Evolutionary conservation across 805 yeast genomes (phyloP).

Genomic region (Tetrapisispora phaffii): DNA sequence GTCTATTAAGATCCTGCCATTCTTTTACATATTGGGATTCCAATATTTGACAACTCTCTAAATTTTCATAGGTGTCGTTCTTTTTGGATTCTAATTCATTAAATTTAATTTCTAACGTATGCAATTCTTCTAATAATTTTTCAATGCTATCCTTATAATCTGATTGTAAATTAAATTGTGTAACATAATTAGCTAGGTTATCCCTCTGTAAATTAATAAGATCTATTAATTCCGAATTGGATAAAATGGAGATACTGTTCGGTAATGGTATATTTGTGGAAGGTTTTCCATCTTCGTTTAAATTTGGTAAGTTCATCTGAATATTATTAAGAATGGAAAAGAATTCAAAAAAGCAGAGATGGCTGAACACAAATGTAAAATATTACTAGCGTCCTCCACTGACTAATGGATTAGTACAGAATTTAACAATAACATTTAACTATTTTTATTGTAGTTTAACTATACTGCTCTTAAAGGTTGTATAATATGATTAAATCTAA

Average conservation of each 20-base stretch:
- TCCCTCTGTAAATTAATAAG: conserved; percentile 11
- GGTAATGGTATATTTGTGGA: conserved; percentile 13
- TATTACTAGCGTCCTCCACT: too few species aligned
- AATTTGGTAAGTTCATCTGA: not conserved
- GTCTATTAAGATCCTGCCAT: conserved; percentile 31
- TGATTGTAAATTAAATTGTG: conserved; percentile 16
- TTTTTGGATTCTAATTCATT: conserved; percentile 21
- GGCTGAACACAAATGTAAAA: too few species aligned
- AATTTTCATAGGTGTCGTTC: conserved; percentile 17
- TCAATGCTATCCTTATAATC: conserved; percentile 6
- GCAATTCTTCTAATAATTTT: conserved; percentile 8
- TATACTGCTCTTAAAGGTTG: too few species aligned
- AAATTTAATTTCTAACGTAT: conserved; percentile 17
- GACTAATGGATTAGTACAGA: too few species aligned
- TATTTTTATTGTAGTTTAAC: too few species aligned
- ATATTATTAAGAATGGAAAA: not conserved
- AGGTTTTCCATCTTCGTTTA: not conserved
- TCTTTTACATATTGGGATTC: conserved; percentile 24
- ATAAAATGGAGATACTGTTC: conserved; percentile 15
- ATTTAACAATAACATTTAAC: too few species aligned
- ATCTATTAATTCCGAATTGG: conserved; percentile 17
- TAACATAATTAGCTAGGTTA: conserved; percentile 15
- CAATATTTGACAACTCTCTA: conserved; percentile 20
- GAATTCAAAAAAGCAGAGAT: too few species aligned
- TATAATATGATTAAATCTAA: too few species aligned